phyloP scores from a whole-genome alignment of 192 early-diverging fungal species.

The Gonapodya sp. region DNA sequence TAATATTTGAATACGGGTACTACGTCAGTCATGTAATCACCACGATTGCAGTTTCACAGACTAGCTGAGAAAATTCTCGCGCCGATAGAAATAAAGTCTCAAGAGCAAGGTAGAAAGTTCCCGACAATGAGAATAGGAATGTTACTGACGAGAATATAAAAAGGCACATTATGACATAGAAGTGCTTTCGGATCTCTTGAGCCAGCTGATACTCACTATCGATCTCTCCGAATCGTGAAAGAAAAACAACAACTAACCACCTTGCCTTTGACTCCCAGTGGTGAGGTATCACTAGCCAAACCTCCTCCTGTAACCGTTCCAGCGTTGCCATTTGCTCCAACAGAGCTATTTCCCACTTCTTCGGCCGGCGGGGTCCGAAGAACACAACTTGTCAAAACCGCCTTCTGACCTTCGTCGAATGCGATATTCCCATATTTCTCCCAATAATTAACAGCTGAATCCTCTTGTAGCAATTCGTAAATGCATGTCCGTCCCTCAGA shows the following conservation, averaged over 20 bases:
- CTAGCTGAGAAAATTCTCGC: background rate
- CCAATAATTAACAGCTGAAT: constrained; percentile 95
- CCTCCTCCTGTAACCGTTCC: background rate
- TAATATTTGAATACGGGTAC: too few relatives aligned
- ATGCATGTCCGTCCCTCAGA: constrained; percentile 59
- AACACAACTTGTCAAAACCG: constrained; percentile 86
- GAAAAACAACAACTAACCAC: constrained; percentile 74
- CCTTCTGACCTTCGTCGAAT: constrained; percentile 93
- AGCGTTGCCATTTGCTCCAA: too few relatives aligned
- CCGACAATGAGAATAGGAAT: background rate
- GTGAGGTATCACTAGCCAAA: background rate
- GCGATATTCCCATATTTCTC: constrained; percentile 98
- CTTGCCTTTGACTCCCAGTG: background rate
- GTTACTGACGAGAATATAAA: background rate
- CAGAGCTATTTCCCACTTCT: background rate
- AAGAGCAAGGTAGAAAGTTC: background rate
- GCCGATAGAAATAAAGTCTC: background rate
- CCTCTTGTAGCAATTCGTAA: constrained; percentile 79
- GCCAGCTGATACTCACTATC: constrained; percentile 45
- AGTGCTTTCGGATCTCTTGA: too few relatives aligned
- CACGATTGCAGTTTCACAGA: too few relatives aligned
- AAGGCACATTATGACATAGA: too few relatives aligned
- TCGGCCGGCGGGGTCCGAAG: constrained; percentile 24
- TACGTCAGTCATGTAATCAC: too few relatives aligned
- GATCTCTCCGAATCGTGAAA: constrained; percentile 90